Conservation (phyloP, 2,329 filamentous ascomycete species). For the Aspergillus aculeatinus region DNA sequence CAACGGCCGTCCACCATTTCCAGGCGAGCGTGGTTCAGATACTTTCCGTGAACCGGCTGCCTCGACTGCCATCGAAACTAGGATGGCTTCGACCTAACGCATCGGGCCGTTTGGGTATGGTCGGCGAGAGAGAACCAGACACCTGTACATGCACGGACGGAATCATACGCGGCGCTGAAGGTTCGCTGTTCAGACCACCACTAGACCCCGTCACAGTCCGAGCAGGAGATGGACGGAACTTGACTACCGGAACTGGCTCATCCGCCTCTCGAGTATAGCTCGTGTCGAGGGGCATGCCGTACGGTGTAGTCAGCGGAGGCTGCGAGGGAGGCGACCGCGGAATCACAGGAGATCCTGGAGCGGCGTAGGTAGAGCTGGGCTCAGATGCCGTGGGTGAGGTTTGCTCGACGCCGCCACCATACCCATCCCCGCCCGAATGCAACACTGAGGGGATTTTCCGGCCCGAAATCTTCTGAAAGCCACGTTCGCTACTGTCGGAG, state of each 20-base stretch:
- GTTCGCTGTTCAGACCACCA: conserved; percentile 24
- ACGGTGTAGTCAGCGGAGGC: conserved; percentile 30
- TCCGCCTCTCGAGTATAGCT: conserved; percentile 33
- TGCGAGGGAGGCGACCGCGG: conserved; percentile 24
- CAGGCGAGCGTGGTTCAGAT: conserved; percentile 12
- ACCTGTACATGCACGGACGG: conserved; percentile 20
- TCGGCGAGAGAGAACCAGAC: conserved; percentile 26
- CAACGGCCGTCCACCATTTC: neutral
- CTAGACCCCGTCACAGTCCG: conserved; percentile 42
- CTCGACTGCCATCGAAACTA: conserved; percentile 46
- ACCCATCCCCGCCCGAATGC: conserved; percentile 48
- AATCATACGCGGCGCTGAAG: conserved; percentile 25
- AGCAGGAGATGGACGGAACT: conserved; percentile 45
- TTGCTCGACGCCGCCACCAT: conserved; percentile 37
- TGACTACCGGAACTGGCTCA: conserved; percentile 30
- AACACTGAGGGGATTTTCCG: conserved; percentile 49
- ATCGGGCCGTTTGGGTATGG: conserved; percentile 35
- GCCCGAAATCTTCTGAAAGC: conserved; percentile 52
- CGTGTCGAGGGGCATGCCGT: conserved; percentile 32
- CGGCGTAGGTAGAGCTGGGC: conserved; percentile 20
- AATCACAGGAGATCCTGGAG: conserved; percentile 25
- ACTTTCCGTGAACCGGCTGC: conserved; percentile 47
- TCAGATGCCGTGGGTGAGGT: conserved; percentile 33
- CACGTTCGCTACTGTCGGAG: conserved; percentile 43
- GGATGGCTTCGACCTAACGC: conserved; percentile 44